Conservation (phyloP, 2,329 filamentous ascomycete genomes). For the Pseudocercospora cruenta region DNA sequence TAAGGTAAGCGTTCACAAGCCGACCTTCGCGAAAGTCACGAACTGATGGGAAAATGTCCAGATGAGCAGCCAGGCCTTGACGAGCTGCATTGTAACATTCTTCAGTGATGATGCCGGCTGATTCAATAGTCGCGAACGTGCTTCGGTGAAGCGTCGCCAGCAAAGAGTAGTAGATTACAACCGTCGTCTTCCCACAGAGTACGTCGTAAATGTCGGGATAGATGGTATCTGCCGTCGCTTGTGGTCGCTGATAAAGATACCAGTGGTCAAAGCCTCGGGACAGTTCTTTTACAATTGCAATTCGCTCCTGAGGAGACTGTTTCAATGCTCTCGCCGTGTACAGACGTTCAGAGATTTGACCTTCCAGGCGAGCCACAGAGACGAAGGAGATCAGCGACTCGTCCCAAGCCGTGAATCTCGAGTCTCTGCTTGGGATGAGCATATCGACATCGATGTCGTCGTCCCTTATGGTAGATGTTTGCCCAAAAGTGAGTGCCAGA, state of each 20-base stretch:
- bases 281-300: conserved; percentile 15
- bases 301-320: conserved; percentile 13
- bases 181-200: conserved; percentile 9
- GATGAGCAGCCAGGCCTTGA: conserved; percentile 16
- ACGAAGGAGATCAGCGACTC: background rate
- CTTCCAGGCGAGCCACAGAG: conserved; percentile 10
- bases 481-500: conserved; percentile 14
- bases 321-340: conserved; percentile 18
- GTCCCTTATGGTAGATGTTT: conserved; percentile 17
- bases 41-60: conserved; percentile 12
- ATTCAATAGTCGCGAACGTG: conserved; percentile 12
- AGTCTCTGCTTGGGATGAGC: background rate
- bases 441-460: conserved; percentile 20
- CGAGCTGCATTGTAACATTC: conserved; percentile 20
- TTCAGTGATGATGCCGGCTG: conserved; percentile 15
- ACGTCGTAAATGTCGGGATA: conserved; percentile 14
- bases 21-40: conserved; percentile 8
- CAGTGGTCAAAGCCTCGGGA: conserved; percentile 7
- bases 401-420: conserved; percentile 14
- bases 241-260: background rate
- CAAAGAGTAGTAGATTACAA: conserved; percentile 18
- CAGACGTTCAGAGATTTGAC: conserved; percentile 18
- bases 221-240: conserved; percentile 2
- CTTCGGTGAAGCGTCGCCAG: conserved; percentile 19
- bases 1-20: conserved; percentile 15